These are phyloP conservation scores for Metschnikowia lachancei DNA, from an alignment of 805 yeast genomes.

Conservation along the genomic window DNA sequence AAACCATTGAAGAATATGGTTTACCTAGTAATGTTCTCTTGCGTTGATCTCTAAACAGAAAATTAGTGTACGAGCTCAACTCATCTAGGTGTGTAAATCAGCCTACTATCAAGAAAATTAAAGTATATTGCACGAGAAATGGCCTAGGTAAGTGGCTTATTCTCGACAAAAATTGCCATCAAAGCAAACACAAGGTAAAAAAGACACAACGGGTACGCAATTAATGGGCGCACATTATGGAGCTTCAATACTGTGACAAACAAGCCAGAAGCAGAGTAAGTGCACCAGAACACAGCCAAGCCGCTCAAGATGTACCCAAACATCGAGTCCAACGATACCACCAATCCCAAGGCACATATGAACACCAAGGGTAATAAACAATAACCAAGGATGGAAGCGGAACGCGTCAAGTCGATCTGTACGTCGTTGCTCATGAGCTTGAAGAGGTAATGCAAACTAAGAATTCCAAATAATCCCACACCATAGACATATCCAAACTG, in stretches of 20 bases:
- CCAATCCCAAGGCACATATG: slow-evolving; percentile 68
- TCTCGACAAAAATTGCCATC: slow-evolving; percentile 82
- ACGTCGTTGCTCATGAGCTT: slow-evolving; percentile 77
- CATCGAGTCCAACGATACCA: slow-evolving; percentile 64
- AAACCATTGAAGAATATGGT: too few species aligned
- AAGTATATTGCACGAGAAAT: neutral
- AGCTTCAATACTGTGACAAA: slow-evolving; percentile 82
- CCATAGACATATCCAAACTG: slow-evolving; percentile 98
- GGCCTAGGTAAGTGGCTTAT: slow-evolving; percentile 16
- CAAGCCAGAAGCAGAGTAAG: slow-evolving; percentile 89
- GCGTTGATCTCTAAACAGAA: too few species aligned
- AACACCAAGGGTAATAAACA: slow-evolving; percentile 87
- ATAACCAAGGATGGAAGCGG: slow-evolving; percentile 91
- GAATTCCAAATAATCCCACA: slow-evolving; percentile 86
- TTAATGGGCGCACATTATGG: slow-evolving; percentile 79
- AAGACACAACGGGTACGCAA: slow-evolving; percentile 90
- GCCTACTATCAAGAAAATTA: too few species aligned
- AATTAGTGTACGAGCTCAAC: too few species aligned
- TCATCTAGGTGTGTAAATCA: too few species aligned
- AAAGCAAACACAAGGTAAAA: slow-evolving; percentile 93
- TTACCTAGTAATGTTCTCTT: too few species aligned
- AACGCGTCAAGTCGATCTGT: slow-evolving; percentile 57
- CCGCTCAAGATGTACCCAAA: slow-evolving; percentile 70
- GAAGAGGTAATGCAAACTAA: slow-evolving; percentile 78
- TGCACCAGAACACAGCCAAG: slow-evolving; percentile 81